Percentiles rank a stretch among this genome's conserved stretches.
Conservation (phyloP, 768 basidiomycete species). For the Pleurotus tuber-regium region DNA sequence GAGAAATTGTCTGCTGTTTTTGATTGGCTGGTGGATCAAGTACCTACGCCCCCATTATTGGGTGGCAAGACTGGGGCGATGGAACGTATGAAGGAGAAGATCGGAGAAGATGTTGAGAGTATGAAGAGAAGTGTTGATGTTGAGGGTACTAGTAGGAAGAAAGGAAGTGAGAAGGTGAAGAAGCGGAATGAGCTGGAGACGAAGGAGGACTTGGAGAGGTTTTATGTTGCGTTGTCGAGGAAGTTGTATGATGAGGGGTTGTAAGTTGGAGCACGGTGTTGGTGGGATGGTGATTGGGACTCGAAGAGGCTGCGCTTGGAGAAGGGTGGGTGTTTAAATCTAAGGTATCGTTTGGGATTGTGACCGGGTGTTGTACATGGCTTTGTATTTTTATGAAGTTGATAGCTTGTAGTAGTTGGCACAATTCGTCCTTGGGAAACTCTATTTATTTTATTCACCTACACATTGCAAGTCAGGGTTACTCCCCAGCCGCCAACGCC, state of each 20-base stretch:
- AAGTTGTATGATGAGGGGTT: conserved; percentile 93
- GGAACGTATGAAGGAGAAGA: conserved; percentile 5
- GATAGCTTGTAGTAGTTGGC: too few relatives aligned
- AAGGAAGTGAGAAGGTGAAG: conserved; percentile 22
- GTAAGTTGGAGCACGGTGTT: too few relatives aligned
- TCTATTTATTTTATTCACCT: too few relatives aligned
- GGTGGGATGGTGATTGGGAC: too few relatives aligned
- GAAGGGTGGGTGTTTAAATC: too few relatives aligned
- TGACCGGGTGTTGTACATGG: too few relatives aligned
- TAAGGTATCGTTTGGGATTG: too few relatives aligned
- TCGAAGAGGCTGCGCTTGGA: too few relatives aligned
- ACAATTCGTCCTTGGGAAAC: too few relatives aligned
- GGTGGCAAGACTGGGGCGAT: conserved; percentile 10
- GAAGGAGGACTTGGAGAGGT: conserved; percentile 80
- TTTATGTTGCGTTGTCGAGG: conserved; percentile 85
- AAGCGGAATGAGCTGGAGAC: conserved; percentile 51
- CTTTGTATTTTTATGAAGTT: too few relatives aligned
- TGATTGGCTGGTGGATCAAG: conserved; percentile 77
- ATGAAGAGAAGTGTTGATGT: conserved; percentile 17
- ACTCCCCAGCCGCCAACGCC: too few relatives aligned
- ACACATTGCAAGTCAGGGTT: too few relatives aligned
- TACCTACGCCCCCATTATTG: conserved; percentile 39
- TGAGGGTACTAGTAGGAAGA: conserved; percentile 24
- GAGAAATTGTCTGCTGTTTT: conserved; percentile 73
- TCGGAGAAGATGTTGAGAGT: conserved; percentile 12